Base-by-base conservation (phyloP, 768 basidiomycete genomes). In the Coprinellus aureogranulatus region DNA sequence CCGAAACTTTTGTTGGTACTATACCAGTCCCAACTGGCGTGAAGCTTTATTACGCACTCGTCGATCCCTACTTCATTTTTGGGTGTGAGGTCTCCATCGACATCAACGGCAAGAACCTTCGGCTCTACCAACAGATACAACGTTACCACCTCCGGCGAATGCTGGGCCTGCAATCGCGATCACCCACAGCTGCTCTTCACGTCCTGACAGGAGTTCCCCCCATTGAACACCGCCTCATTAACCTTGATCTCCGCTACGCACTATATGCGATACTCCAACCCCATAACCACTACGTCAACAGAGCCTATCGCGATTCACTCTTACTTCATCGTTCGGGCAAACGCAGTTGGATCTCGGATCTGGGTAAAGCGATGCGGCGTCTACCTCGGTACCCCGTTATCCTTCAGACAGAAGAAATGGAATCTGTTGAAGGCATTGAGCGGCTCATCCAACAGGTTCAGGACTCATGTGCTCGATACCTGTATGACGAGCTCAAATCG, bases 131-230 rank as follows among this genome's bases (percentile, higher is more conserved):
- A 37, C 52, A 53, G 22, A 57, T 68, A 2, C 70, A 69, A 34
- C 34, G 14, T 6, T 34, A 6, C 6, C 14, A 34, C 34, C 34
- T 34, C 8, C 34, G 34, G 14, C 34, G 34, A 6, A 34, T 34
- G 8, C 34, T 34, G 8, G 34, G 34, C 8, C 34, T 34, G 8
- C 34, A 45, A n/a, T 2, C 20, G 5, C 54, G 54, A 3, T 62
- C 64, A 11, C 52, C 44, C 2, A 25, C 64, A 18, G 61, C 61
- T 1, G 41, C 58, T 2, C 63, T 70, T 12, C 65, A 62, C 56
- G 60, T 67, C 8, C 65, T 69, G 52, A 70, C 69, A 5, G 64
- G 65, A 10, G 28, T 68, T 3, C 45, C 53, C 20, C 69, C 69
- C 3, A 44, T 70, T 5, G 58, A 50, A 2, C 62, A 63, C 41